These are phyloP conservation scores for Dimargaris verticillata DNA, from an alignment of 192 early-diverging fungal species.

Conservation along the genomic window DNA sequence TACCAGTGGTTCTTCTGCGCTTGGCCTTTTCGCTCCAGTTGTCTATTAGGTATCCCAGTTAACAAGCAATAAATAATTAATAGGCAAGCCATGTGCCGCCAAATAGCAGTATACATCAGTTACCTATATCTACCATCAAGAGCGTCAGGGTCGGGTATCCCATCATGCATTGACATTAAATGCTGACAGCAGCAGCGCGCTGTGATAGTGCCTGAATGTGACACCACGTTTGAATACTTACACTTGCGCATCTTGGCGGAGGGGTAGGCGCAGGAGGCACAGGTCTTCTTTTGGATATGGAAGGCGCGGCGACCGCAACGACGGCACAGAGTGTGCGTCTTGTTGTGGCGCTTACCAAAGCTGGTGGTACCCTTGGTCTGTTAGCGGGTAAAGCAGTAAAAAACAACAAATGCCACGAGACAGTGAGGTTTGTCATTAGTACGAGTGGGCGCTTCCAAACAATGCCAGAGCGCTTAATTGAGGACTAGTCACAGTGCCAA, in stretches of 20 bases:
- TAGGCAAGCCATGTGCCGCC: slow-evolving; percentile 3
- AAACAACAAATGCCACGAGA: background rate
- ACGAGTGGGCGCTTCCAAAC: no score
- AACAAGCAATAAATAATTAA: slow-evolving; percentile 16
- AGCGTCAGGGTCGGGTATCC: no score
- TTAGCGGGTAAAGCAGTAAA: background rate
- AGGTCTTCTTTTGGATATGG: slow-evolving; percentile 99
- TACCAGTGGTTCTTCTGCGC: slow-evolving; percentile 98
- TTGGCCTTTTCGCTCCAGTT: slow-evolving; percentile 94
- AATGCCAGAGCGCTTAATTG: no score
- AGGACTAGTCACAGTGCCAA: no score
- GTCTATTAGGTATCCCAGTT: slow-evolving; percentile 25
- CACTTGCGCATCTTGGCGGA: slow-evolving; percentile 90
- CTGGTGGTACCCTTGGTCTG: slow-evolving; percentile 96
- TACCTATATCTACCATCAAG: no score
- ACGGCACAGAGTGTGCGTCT: slow-evolving; percentile 97
- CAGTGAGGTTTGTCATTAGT: no score
- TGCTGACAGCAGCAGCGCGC: no score
- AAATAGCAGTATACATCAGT: no score
- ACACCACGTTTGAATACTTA: no score
- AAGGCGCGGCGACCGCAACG: slow-evolving; percentile 93
- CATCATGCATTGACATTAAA: no score
- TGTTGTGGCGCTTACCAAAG: slow-evolving; percentile 99
- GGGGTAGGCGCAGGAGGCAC: slow-evolving; percentile 97
- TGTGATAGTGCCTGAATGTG: no score